Percentiles rank a stretch among this genome's conserved stretches.
phyloP scores from a whole-genome alignment of 192 early-diverging fungal species.

The Globomyces pollinis-pini region DNA sequence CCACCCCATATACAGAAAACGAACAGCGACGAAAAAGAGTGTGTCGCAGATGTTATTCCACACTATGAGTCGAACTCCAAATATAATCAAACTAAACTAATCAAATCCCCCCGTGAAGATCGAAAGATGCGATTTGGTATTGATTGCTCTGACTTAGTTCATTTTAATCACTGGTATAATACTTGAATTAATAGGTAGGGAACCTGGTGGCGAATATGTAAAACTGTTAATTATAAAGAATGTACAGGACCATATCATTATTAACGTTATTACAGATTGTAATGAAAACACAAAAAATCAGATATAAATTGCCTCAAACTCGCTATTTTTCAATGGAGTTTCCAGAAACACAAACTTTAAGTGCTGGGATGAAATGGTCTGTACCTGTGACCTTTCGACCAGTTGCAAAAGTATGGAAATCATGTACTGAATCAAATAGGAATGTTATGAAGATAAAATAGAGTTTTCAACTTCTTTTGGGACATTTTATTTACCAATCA shows the following conservation, averaged over 20 bases:
- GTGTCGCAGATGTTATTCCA: no score
- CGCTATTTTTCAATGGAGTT: constrained; percentile 53
- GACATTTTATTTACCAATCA: constrained; percentile 41
- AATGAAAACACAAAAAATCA: constrained; percentile 58
- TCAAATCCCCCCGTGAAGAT: constrained; percentile 12
- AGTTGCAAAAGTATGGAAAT: constrained; percentile 39
- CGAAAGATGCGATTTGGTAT: constrained; percentile 37
- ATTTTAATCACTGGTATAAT: constrained; percentile 45
- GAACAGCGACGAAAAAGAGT: no score
- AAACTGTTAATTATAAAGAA: constrained; percentile 45
- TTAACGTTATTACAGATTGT: no score
- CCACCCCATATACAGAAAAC: no score
- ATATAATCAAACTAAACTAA: not conserved
- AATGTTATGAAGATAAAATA: constrained; percentile 46
- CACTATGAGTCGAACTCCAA: no score
- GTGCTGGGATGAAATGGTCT: constrained; percentile 52
- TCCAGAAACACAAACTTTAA: constrained; percentile 49
- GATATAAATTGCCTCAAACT: constrained; percentile 50
- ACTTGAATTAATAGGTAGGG: constrained; percentile 26
- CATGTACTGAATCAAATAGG: constrained; percentile 28
- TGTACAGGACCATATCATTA: no score
- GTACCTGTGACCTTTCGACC: constrained; percentile 51
- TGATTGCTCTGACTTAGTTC: constrained; percentile 45
- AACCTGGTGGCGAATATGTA: constrained; percentile 50
- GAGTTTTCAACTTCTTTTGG: constrained; percentile 50